Percentiles rank a stretch among this genome's conserved stretches.
Conservation (phyloP, 805 yeast genomes). For the Suhomyces vadensis region DNA sequence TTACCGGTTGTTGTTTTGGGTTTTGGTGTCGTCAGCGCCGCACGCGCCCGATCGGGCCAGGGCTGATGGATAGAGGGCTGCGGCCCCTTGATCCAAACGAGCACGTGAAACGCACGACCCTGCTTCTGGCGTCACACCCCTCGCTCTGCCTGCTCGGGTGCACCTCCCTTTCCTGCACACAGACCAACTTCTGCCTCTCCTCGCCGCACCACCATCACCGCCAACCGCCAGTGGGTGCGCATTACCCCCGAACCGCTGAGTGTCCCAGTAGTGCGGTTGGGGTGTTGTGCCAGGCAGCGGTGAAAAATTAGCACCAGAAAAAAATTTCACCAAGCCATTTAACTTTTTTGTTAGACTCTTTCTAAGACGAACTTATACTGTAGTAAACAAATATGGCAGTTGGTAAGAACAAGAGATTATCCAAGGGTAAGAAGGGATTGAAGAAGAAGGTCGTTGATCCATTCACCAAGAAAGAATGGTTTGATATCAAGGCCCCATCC, state of each 20-base stretch:
- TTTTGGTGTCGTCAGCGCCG: background rate
- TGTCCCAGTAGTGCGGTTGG: constrained; percentile 3
- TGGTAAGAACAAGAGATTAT: constrained; percentile 88
- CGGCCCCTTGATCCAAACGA: background rate
- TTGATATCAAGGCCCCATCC: constrained; percentile 97
- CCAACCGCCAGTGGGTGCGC: too few species aligned
- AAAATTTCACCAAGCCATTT: constrained; percentile 3
- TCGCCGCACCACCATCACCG: background rate
- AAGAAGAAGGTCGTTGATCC: constrained; percentile 99
- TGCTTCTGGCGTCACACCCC: too few species aligned
- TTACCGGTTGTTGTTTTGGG: constrained; percentile 1
- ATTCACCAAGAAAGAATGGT: constrained; percentile 99
- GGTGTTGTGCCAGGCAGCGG: constrained; percentile 1
- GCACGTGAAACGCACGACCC: background rate
- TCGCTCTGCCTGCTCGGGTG: too few species aligned
- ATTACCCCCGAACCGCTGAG: background rate
- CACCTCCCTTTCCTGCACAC: background rate
- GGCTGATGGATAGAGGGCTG: background rate
- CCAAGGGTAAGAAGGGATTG: constrained; percentile 92
- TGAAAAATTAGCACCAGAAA: constrained; percentile 1
- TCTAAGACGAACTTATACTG: constrained; percentile 4
- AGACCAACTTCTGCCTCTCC: background rate
- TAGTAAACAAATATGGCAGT: constrained; percentile 50
- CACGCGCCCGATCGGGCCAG: constrained; percentile 2
- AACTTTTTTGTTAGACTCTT: constrained; percentile 5